phyloP scores from a whole-genome alignment of 441 rosid species.

The Adansonia grandidieri region DNA sequence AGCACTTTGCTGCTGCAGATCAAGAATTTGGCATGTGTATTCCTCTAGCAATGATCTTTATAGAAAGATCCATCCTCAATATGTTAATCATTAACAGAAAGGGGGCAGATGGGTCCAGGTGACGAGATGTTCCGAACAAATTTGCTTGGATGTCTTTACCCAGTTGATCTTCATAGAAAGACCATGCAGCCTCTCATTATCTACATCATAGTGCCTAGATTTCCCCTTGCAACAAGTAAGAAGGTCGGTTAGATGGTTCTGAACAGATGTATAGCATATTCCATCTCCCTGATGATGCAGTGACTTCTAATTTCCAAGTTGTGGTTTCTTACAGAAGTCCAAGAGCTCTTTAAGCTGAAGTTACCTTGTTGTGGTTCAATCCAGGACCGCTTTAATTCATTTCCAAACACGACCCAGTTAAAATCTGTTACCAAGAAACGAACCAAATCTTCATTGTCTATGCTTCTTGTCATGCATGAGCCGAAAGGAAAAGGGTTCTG shows the following conservation, averaged over 20 bases:
- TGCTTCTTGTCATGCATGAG: conserved; percentile 68
- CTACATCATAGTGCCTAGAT: conserved; percentile 76
- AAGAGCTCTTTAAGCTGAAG: conserved; percentile 77
- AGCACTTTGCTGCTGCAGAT: conserved; percentile 76
- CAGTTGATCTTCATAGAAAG: conserved; percentile 62
- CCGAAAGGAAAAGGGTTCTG: conserved; percentile 80
- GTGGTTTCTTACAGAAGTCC: conserved; percentile 53
- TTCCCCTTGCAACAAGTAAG: conserved; percentile 57
- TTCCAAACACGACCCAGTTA: conserved; percentile 85
- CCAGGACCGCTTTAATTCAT: conserved; percentile 92
- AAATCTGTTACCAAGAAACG: conserved; percentile 65
- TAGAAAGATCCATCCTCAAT: conserved; percentile 65
- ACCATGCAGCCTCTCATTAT: conserved; percentile 58
- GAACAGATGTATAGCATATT: conserved; percentile 40
- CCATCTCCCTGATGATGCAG: conserved; percentile 63
- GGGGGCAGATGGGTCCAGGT: conserved; percentile 72
- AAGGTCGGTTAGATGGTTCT: conserved; percentile 43
- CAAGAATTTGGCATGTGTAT: conserved; percentile 61
- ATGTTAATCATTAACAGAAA: conserved; percentile 88
- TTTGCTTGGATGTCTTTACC: conserved; percentile 63
- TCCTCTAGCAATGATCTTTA: conserved; percentile 61
- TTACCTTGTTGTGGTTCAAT: conserved; percentile 74
- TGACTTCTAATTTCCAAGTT: conserved; percentile 69
- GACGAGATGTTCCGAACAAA: conserved; percentile 73
- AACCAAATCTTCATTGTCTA: conserved; percentile 80